Percentiles rank a stretch among this genome's conserved stretches.
phyloP scores from a whole-genome alignment of 2,329 filamentous ascomycete species.

The Didymella pinodella region DNA sequence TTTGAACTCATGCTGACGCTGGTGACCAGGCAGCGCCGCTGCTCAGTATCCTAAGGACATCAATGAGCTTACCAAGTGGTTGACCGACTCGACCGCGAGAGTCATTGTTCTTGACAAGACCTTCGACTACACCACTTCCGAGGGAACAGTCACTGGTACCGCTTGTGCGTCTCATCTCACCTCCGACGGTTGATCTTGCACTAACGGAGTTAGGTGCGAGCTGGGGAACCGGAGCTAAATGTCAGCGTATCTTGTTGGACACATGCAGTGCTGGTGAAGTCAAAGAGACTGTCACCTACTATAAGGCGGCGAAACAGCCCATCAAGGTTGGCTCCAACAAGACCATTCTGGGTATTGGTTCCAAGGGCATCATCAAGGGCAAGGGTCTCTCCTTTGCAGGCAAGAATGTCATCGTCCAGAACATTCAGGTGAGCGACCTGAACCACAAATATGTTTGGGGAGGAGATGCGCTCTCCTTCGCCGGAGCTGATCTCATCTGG shows the following conservation, averaged over 20 bases:
- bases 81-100: conserved; percentile 42
- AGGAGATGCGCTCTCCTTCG: conserved; percentile 47
- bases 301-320: conserved; percentile 37
- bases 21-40: conserved; percentile 9
- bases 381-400: conserved; percentile 51
- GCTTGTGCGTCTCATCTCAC: conserved; percentile 13
- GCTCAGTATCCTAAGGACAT: conserved; percentile 24
- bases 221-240: conserved; percentile 23
- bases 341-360: conserved; percentile 52
- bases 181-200: background rate
- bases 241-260: conserved; percentile 35
- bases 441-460: conserved; percentile 51
- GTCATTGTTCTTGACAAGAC: conserved; percentile 49
- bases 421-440: conserved; percentile 48
- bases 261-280: conserved; percentile 10
- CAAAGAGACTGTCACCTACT: conserved; percentile 35
- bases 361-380: conserved; percentile 50
- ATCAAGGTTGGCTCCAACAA: conserved; percentile 52
- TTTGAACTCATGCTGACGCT: background rate
- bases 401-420: conserved; percentile 50
- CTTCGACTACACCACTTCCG: conserved; percentile 31
- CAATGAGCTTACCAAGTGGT: conserved; percentile 28
- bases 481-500: conserved; percentile 43
- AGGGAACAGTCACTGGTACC: conserved; percentile 29
- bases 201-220: conserved; percentile 15